Conservation (phyloP, 805 yeast genomes). For the Starmerella potacharoeniae region DNA sequence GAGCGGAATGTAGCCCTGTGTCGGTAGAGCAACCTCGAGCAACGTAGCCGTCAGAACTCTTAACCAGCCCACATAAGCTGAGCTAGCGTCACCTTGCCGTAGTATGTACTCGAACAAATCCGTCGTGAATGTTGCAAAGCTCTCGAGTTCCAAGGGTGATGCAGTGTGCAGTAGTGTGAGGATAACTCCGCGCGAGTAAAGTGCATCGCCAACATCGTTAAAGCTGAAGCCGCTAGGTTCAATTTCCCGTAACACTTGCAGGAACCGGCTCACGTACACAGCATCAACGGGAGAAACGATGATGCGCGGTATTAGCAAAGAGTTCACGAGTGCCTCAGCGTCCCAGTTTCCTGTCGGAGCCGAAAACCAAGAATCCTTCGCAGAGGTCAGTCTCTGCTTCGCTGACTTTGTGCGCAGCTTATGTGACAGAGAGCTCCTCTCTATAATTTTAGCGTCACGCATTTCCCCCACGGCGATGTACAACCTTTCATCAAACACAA, state of each 20-base stretch:
- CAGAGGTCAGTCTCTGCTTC: background rate
- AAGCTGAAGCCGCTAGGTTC: background rate
- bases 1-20: constrained; percentile 11
- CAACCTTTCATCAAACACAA: background rate
- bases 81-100: too few species aligned
- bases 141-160: constrained; percentile 17
- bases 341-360: background rate
- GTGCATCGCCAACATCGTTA: background rate
- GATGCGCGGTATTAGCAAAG: constrained; percentile 7
- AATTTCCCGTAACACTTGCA: background rate
- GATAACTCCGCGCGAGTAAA: constrained; percentile 7
- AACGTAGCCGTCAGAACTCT: background rate
- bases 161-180: constrained; percentile 7
- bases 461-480: background rate
- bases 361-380: background rate
- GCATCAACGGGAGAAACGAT: constrained; percentile 16
- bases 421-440: constrained; percentile 2
- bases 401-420: constrained; percentile 2
- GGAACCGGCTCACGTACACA: constrained; percentile 14
- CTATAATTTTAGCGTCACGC: background rate
- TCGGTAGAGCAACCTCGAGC: constrained; percentile 14
- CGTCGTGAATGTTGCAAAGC: constrained; percentile 10
- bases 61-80: background rate
- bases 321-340: background rate
- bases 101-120: constrained; percentile 3